Conservation (phyloP, 2,329 filamentous ascomycete genomes). For the Sclerotinia minor region DNA sequence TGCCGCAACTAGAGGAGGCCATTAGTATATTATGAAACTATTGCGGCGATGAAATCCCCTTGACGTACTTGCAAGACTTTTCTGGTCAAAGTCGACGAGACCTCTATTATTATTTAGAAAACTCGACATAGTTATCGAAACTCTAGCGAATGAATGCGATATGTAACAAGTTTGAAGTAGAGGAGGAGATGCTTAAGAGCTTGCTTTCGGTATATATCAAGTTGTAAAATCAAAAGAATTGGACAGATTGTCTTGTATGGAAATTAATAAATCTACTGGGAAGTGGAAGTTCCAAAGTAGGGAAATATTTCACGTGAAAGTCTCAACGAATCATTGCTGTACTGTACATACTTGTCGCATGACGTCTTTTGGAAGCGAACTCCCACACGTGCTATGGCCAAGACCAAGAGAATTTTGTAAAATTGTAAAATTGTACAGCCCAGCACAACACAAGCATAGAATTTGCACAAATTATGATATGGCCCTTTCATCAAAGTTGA, state of each 20-base stretch:
- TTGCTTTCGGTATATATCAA: not conserved
- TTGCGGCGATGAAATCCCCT: conserved; percentile 19
- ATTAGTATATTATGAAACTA: conserved; percentile 31
- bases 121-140: conserved; percentile 34
- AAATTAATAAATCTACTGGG: not conserved
- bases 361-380: conserved; percentile 27
- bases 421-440: too few relatives aligned
- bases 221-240: not conserved
- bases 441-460: too few relatives aligned
- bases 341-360: conserved; percentile 18
- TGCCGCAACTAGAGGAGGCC: conserved; percentile 65
- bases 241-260: conserved; percentile 12
- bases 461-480: not conserved
- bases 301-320: conserved; percentile 21
- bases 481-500: not conserved
- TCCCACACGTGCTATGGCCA: not conserved
- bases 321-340: not conserved
- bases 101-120: conserved; percentile 35
- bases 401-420: too few relatives aligned
- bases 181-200: not conserved
- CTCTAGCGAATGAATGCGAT: not conserved
- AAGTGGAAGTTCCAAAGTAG: not conserved
- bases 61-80: conserved; percentile 63
- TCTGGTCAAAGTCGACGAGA: conserved; percentile 63
- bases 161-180: not conserved